A percentile compares a stretch with the other conserved stretches of the same genome.
Conservation (phyloP, 2,329 filamentous ascomycete species). For the Colletotrichum spaethianum region DNA sequence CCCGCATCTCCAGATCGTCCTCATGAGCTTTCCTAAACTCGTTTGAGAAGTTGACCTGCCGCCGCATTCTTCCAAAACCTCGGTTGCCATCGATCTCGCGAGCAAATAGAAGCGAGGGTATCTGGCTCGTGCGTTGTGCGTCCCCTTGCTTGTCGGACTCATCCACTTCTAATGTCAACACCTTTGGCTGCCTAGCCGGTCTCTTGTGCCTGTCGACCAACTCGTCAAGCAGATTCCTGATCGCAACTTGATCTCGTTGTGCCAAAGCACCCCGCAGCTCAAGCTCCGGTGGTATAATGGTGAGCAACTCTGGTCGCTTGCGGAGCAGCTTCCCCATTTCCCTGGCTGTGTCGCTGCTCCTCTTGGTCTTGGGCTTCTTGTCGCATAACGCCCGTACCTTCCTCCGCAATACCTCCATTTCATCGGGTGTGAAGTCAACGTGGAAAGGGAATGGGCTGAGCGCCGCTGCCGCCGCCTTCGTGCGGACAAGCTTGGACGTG, state of each 20-base stretch:
- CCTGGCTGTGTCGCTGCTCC: conserved; percentile 24
- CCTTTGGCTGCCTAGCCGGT: conserved; percentile 42
- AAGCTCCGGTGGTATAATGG: conserved; percentile 30
- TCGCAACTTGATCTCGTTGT: conserved; percentile 49
- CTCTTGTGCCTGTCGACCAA: conserved; percentile 52
- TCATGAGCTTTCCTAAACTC: conserved; percentile 63
- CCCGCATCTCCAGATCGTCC: conserved; percentile 64
- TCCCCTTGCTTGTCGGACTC: conserved; percentile 48
- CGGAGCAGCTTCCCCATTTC: conserved; percentile 43
- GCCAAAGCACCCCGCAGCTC: conserved; percentile 42
- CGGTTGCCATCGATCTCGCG: conserved; percentile 64
- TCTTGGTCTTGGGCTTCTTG: conserved; percentile 14
- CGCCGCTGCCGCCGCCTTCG: conserved; percentile 25
- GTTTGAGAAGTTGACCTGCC: conserved; percentile 60
- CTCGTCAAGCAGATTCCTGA: conserved; percentile 57
- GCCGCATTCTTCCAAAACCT: conserved; percentile 57
- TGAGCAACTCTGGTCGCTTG: conserved; percentile 28
- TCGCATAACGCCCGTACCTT: conserved; percentile 28
- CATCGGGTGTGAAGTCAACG: conserved; percentile 61
- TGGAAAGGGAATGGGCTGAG: conserved; percentile 51
- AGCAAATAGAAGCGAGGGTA: conserved; percentile 61
- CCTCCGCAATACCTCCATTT: conserved; percentile 49
- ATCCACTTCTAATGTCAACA: conserved; percentile 51
- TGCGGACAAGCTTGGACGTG: conserved; percentile 37
- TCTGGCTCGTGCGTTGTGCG: conserved; percentile 47